phyloP scores from a whole-genome alignment of 1,284 basidiomycete genomes.

The Albatrellus sp. region DNA sequence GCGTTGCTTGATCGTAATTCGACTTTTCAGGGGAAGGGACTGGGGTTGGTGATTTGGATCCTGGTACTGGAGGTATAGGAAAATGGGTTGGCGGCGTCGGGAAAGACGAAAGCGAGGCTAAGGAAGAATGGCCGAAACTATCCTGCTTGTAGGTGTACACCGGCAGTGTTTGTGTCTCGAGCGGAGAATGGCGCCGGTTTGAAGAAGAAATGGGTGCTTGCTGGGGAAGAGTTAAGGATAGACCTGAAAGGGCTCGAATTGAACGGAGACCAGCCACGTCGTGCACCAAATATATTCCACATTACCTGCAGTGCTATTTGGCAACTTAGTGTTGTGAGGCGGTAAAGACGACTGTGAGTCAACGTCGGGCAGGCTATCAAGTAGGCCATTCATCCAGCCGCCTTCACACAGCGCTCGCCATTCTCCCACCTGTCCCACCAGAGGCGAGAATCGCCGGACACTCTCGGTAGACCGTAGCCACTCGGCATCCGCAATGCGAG shows the following conservation, averaged over 20 bases:
- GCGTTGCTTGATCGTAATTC: not conserved
- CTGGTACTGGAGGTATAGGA: slow-evolving; percentile 38
- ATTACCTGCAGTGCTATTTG: too few species aligned
- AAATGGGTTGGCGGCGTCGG: slow-evolving; percentile 60
- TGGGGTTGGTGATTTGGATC: slow-evolving; percentile 8
- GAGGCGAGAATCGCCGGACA: slow-evolving; percentile 50
- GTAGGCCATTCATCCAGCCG: slow-evolving; percentile 49
- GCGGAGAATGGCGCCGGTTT: too few species aligned
- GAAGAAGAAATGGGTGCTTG: too few species aligned
- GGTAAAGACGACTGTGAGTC: too few species aligned
- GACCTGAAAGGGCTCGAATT: too few species aligned
- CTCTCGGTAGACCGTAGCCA: slow-evolving; percentile 64
- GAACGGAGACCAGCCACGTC: too few species aligned
- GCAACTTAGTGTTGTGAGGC: too few species aligned
- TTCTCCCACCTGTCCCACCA: slow-evolving; percentile 55
- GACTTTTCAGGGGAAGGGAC: slow-evolving; percentile 1
- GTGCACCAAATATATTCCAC: too few species aligned
- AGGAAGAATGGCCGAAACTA: slow-evolving; percentile 20
- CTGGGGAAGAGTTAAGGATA: too few species aligned
- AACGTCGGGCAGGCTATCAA: slow-evolving; percentile 36
- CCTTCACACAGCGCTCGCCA: slow-evolving; percentile 65
- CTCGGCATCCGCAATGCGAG: slow-evolving; percentile 62
- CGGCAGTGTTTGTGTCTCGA: too few species aligned
- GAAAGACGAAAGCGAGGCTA: slow-evolving; percentile 58
- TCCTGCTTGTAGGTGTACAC: slow-evolving; percentile 3